Evolutionary conservation across 139 green algal genomes (phyloP), one percentile per base, ranked within the genome.

Genomic region (Tetradesmus lagerheimii): DNA sequence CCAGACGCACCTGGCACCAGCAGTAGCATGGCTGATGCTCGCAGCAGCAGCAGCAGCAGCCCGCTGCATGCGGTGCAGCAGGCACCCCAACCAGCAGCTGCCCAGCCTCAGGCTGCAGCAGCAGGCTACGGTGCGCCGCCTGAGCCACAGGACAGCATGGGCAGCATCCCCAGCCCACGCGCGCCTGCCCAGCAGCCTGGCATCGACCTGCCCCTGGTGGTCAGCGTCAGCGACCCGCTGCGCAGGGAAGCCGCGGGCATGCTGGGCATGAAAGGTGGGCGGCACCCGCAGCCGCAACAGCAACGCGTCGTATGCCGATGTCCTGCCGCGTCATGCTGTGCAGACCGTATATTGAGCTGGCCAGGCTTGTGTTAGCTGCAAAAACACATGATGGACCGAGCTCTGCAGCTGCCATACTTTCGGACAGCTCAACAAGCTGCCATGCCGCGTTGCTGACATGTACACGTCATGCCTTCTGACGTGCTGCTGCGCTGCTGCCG

Each of bases 191-290:
- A 50, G 76, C 43, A 57, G 38, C 34, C 29, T 8, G 27, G 53
- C 34, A 39, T 31, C 31, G 38, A 62, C 15, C 64, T 87, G 18
- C 71, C 88, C 47, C 89, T 95, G 37, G 75, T 87, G 3, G 93
- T 98, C 83, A 92, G 67, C 2, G 95, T 98, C 23, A 91, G 86
- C 0, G 96, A 98, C 64, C 96, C 96, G 6, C 81, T 96, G 35
- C 95, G 95, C 83, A 90, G 89, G 38, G 93, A 95, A 66, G 53
- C 91, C 23, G 85, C 83, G 5, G 92, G 92, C 27, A 77, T 96
- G 87, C 89, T 97, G 50, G 94, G 94, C 41, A 92, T 97, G 79
- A 95, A 94, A 80, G 92, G 94, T 95, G 78, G 25, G 86, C 23
- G 23, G 45, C 8, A 80, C 66, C 16, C 25, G 77, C 77, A 35